Conservation (phyloP, 1,139 yeast genomes). For the Lizanozyma gosingica region DNA sequence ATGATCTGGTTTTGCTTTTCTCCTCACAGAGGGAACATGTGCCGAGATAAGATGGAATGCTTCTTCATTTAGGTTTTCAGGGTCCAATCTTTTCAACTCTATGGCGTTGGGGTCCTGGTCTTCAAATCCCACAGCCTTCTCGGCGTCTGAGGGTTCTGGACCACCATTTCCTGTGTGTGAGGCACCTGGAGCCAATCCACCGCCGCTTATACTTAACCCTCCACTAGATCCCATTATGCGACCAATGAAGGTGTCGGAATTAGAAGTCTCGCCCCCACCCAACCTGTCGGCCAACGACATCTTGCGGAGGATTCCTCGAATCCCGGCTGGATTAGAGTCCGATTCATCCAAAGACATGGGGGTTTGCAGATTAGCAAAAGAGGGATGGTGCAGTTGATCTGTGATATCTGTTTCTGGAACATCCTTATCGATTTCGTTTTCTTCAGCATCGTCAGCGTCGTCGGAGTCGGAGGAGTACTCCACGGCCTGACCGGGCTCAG, state of each 20-base stretch:
- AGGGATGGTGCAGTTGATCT: neutral
- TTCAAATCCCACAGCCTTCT: slow-evolving; percentile 13
- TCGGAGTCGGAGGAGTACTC: neutral
- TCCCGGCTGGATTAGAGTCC: no score
- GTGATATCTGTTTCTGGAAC: neutral
- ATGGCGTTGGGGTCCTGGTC: slow-evolving; percentile 14
- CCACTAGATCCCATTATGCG: slow-evolving; percentile 20
- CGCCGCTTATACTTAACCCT: slow-evolving; percentile 30
- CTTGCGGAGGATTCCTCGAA: slow-evolving; percentile 26
- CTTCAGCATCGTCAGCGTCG: slow-evolving; percentile 1
- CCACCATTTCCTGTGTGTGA: slow-evolving; percentile 7
- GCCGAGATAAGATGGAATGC: slow-evolving; percentile 31
- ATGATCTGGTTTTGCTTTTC: slow-evolving; percentile 1
- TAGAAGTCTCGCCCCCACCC: slow-evolving; percentile 13
- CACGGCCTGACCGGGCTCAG: slow-evolving; percentile 9
- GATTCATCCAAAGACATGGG: no score
- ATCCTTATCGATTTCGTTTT: slow-evolving; percentile 2
- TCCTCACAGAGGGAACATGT: slow-evolving; percentile 17
- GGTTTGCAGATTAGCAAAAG: no score
- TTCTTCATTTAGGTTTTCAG: slow-evolving; percentile 29
- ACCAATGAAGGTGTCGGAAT: slow-evolving; percentile 33
- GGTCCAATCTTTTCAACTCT: slow-evolving; percentile 28
- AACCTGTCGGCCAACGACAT: slow-evolving; percentile 28
- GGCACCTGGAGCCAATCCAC: slow-evolving; percentile 39
- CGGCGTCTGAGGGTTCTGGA: slow-evolving; percentile 10